phyloP scores from a whole-genome alignment of 495 filamentous ascomycete genomes.

The Xylaria flabelliformis region DNA sequence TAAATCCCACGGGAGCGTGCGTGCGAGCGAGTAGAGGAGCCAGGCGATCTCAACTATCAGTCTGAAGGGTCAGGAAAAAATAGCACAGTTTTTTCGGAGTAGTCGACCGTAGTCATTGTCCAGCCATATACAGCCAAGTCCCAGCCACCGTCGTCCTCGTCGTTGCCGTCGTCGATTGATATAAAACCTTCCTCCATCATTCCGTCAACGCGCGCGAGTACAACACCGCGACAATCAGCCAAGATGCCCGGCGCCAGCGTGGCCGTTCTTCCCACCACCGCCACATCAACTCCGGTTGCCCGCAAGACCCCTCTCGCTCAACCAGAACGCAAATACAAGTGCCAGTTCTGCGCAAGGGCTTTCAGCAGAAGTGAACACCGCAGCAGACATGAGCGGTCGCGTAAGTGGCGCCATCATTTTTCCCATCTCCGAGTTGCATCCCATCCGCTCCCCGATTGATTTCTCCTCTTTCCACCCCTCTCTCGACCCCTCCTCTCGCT shows the following conservation, averaged over 20 bases:
- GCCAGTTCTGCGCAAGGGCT: slow-evolving; percentile 96
- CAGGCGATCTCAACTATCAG: slow-evolving; percentile 60
- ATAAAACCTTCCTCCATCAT: slow-evolving; percentile 24
- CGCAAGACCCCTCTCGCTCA: slow-evolving; percentile 64
- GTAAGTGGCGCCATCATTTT: slow-evolving; percentile 69
- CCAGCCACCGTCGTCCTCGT: slow-evolving; percentile 36
- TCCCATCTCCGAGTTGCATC: neutral
- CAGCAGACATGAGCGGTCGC: slow-evolving; percentile 94
- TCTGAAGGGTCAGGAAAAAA: slow-evolving; percentile 47
- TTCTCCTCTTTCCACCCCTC: slow-evolving; percentile 19
- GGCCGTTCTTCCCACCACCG: slow-evolving; percentile 61
- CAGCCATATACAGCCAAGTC: slow-evolving; percentile 12
- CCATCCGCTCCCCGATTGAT: slow-evolving; percentile 6
- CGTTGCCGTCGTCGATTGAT: slow-evolving; percentile 34
- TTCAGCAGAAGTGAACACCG: slow-evolving; percentile 98
- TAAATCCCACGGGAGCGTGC: slow-evolving; percentile 64
- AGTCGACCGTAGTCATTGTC: slow-evolving; percentile 40
- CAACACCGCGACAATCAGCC: slow-evolving; percentile 55
- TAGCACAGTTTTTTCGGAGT: slow-evolving; percentile 33
- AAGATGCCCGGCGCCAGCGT: slow-evolving; percentile 72
- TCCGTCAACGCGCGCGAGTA: slow-evolving; percentile 40
- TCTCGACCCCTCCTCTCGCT: slow-evolving; percentile 24
- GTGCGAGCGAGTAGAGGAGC: slow-evolving; percentile 57
- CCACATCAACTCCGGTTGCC: slow-evolving; percentile 65
- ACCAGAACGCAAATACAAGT: slow-evolving; percentile 98